These are phyloP conservation scores for Paramecium octaurelia DNA, from an alignment of 73 alveolate species.

Conservation along the genomic window DNA sequence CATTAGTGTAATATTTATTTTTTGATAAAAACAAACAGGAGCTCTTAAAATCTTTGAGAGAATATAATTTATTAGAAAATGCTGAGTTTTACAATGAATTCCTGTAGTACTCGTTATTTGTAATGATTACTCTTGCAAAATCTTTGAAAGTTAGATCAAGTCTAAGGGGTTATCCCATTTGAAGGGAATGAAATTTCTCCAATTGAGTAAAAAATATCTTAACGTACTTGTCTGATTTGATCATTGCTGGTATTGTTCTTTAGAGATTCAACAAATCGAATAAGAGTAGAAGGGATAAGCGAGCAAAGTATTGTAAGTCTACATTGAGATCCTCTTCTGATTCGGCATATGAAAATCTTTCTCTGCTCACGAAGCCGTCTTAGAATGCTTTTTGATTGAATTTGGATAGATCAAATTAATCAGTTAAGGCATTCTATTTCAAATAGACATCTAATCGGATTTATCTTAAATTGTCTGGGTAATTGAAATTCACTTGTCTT, in stretches of 20 bases:
- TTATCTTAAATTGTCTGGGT: background rate
- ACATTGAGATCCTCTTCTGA: background rate
- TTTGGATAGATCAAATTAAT: background rate
- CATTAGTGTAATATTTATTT: background rate
- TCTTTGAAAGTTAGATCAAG: background rate
- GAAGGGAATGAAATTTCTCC: background rate
- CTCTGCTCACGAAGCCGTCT: background rate
- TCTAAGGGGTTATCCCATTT: background rate
- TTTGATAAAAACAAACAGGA: background rate
- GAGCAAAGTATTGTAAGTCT: background rate
- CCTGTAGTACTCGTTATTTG: background rate
- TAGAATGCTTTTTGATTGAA: background rate
- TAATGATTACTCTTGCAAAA: background rate
- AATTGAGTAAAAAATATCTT: background rate
- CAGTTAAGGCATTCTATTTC: background rate
- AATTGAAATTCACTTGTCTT: background rate
- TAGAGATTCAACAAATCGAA: background rate
- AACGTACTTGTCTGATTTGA: background rate
- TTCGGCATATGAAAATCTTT: background rate
- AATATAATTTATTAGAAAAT: background rate
- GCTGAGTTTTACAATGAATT: background rate
- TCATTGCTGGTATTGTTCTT: background rate
- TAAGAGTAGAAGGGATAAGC: background rate
- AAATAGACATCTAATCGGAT: background rate
- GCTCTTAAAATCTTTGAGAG: background rate